Percentiles rank a stretch among this genome's conserved stretches.
phyloP scores from a whole-genome alignment of 306 rosid genomes.

The Dicorynia guianensis region DNA sequence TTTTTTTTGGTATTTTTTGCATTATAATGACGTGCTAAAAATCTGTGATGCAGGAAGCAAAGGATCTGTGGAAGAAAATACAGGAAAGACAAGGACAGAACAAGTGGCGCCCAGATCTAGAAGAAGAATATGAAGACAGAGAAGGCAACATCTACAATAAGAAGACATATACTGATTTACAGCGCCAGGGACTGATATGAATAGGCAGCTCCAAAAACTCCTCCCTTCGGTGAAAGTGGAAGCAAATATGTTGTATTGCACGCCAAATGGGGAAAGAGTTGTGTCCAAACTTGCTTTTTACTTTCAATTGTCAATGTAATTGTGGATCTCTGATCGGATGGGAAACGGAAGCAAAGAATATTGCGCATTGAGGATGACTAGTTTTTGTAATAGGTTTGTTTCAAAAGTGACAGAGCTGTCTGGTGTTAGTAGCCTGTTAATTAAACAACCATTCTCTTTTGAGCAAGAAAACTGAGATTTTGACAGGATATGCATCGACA shows the following conservation, averaged over 20 bases:
- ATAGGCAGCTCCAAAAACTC: slow-evolving; percentile 29
- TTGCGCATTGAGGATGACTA: neutral
- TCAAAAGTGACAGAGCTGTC: too few relatives aligned
- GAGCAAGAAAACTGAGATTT: too few relatives aligned
- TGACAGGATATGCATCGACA: too few relatives aligned
- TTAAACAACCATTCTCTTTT: too few relatives aligned
- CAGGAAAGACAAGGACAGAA: slow-evolving; percentile 88
- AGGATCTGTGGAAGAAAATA: slow-evolving; percentile 93
- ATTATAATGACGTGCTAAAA: slow-evolving; percentile 27
- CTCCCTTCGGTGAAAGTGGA: slow-evolving; percentile 15
- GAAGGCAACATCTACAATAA: slow-evolving; percentile 98
- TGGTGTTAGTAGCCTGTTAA: too few relatives aligned
- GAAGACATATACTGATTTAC: slow-evolving; percentile 95
- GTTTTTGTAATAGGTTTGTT: neutral
- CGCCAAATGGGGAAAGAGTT: slow-evolving; percentile 10
- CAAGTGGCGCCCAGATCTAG: slow-evolving; percentile 99
- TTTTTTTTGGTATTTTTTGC: neutral
- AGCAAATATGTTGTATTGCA: neutral
- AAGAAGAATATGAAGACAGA: slow-evolving; percentile 96
- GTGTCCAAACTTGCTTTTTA: slow-evolving; percentile 7
- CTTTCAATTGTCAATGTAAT: slow-evolving; percentile 18
- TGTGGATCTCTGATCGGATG: neutral
- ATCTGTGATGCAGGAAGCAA: slow-evolving; percentile 77
- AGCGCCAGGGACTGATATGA: slow-evolving; percentile 93
- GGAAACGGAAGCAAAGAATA: neutral